These are phyloP conservation scores for Gossypium raimondii DNA, from an alignment of 345 rosid species.

Conservation along the genomic window DNA sequence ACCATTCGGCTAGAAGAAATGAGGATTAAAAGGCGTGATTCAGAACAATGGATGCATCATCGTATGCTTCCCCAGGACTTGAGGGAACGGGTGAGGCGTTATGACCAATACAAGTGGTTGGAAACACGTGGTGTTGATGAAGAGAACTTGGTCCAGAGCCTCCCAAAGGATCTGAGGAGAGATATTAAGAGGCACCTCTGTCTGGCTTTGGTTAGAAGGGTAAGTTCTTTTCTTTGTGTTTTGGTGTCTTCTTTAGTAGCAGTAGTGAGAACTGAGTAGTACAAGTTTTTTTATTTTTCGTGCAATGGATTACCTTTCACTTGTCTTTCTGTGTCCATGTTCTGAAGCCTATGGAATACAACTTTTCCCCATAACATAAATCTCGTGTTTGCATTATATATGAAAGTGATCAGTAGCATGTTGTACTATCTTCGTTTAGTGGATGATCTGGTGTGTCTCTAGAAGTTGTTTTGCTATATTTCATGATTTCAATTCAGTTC, in stretches of 20 bases:
- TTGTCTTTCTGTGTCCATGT: neutral
- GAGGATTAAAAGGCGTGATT: conserved; percentile 96
- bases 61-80: conserved; percentile 87
- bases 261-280: neutral
- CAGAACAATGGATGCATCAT: conserved; percentile 99
- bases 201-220: conserved; percentile 86
- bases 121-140: conserved; percentile 97
- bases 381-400: neutral
- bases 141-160: conserved; percentile 75
- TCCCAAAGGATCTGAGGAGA: conserved; percentile 92
- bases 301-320: neutral
- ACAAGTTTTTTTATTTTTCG: neutral
- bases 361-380: neutral
- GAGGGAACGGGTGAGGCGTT: conserved; percentile 81
- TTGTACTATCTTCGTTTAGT: neutral
- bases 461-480: neutral
- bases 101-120: conserved; percentile 96
- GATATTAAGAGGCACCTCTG: conserved; percentile 97
- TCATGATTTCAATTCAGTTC: neutral
- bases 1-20: conserved; percentile 95
- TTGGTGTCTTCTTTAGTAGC: neutral
- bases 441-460: neutral
- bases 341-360: neutral
- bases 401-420: neutral
- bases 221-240: conserved; percentile 29